Percentiles rank a stretch among this genome's conserved stretches.
Evolutionary conservation across 2,329 filamentous ascomycete genomes (phyloP).

Genomic region (Thielaviopsis punctulata): DNA sequence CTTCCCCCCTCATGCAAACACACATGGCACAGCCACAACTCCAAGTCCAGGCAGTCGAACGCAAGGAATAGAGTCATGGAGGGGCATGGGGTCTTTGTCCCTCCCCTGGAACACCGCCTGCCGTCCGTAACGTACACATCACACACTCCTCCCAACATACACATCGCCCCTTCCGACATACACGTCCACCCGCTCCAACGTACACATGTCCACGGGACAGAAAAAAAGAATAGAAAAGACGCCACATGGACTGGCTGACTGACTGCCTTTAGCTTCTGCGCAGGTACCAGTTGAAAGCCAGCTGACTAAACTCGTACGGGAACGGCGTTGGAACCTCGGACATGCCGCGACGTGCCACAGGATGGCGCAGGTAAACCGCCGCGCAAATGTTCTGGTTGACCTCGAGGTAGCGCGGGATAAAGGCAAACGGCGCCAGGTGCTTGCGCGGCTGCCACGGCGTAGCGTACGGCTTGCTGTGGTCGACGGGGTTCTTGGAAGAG

Average conservation of each 20-base stretch:
- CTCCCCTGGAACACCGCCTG: not conserved
- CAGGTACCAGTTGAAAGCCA: conserved; percentile 92
- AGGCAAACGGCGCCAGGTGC: conserved; percentile 84
- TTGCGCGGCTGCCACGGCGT: conserved; percentile 80
- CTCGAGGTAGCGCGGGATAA: conserved; percentile 88
- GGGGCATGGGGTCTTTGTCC: not conserved
- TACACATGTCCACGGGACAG: no score
- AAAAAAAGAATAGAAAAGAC: no score
- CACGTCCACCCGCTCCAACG: no score
- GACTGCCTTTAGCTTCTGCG: conserved; percentile 57
- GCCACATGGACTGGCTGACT: no score
- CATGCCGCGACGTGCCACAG: conserved; percentile 65
- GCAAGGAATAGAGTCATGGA: no score
- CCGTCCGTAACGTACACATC: not conserved
- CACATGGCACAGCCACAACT: not conserved
- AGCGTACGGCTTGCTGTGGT: conserved; percentile 63
- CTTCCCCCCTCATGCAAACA: not conserved
- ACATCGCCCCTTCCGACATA: no score
- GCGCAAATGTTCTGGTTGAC: conserved; percentile 96
- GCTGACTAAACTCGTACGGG: conserved; percentile 47
- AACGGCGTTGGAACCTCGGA: conserved; percentile 81
- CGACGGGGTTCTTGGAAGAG: conserved; percentile 58
- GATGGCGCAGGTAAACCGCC: conserved; percentile 86
- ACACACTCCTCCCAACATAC: not conserved
- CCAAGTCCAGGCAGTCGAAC: no score